Evolutionary conservation across 208 protist genomes (phyloP), one percentile per base, ranked within the genome.

Genomic region (Trypanosoma melophagium): DNA sequence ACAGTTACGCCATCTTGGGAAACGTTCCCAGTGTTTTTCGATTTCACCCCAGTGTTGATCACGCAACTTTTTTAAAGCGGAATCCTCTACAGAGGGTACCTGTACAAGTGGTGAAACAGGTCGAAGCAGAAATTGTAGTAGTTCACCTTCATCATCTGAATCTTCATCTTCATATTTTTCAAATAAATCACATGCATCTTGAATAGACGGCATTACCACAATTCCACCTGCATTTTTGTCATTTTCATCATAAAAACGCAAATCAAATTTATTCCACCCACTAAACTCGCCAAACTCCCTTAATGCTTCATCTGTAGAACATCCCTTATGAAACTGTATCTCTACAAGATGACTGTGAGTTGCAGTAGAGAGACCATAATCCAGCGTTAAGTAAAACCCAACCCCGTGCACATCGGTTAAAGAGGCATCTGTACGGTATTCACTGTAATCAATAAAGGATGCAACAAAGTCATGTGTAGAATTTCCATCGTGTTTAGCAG

Each of bases 131-230:
- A 95, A 95, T 1, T 82, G 84, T n/a, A 95, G 69, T 9, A 90
- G 42, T 51, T 88, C 86, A 22, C 84, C 81, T 44, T 95, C 86
- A 70, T 95, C 89, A 68, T 95, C 89, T 9, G 81, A 88, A 71
- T 95, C 89, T 60, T 95, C 89, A 64, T 95, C 89, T 58, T 95
- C 89, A 73, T 95, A 95, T 69, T 80, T 84, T 61, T 95, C 89
- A 49, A 95, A 79, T 9, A 95, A 35, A 71, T 95, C 89, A 67
- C 75, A 86, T 24, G 81, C 89, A 51, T 95, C 89, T 57, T 92
- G 84, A 55, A 84, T 76, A 7, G 86, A 83, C 1, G 89, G 86
- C 72, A 95, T 81, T 21, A 95, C 85, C 19, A 95, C 68, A 21
- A 95, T 76, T 52, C 89, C 89, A n/a, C 86, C 83, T n/a, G 81